phyloP scores from a whole-genome alignment of 2,329 filamentous ascomycete genomes.

The Aspergillus neotritici region DNA sequence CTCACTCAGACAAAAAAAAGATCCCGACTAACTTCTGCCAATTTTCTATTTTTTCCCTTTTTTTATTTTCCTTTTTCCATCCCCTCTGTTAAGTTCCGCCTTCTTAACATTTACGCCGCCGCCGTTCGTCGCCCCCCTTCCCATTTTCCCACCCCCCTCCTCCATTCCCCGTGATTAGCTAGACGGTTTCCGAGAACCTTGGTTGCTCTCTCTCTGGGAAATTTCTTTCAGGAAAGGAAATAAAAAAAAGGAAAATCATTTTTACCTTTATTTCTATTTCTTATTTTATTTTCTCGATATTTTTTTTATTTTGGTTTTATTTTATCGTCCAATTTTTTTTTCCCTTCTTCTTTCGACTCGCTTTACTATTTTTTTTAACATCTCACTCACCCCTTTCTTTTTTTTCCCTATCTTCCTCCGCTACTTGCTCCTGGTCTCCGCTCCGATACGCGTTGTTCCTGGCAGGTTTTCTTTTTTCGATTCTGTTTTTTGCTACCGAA shows the following conservation, averaged over 20 bases:
- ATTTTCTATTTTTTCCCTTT: constrained; percentile 7
- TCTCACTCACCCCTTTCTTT: constrained; percentile 14
- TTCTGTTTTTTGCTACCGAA: constrained; percentile 13
- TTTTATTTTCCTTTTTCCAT: constrained; percentile 5
- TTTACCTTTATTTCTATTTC: no score
- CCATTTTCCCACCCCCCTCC: constrained; percentile 8
- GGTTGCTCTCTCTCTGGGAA: constrained; percentile 13
- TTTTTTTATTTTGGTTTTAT: constrained; percentile 7
- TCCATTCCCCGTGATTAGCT: constrained; percentile 20
- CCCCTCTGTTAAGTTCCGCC: not conserved
- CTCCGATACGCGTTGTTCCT: constrained; percentile 14
- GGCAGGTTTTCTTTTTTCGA: constrained; percentile 15
- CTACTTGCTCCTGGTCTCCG: constrained; percentile 7
- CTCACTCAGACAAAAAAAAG: no score
- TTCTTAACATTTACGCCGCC: constrained; percentile 18
- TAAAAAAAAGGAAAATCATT: no score
- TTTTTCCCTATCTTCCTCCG: constrained; percentile 8
- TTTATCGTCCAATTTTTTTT: constrained; percentile 6
- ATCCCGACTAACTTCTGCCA: constrained; percentile 8
- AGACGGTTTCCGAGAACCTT: constrained; percentile 13
- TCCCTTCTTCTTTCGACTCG: constrained; percentile 16
- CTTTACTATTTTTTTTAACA: constrained; percentile 11
- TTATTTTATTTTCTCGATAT: not conserved
- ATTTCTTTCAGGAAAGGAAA: no score
- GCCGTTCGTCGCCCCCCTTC: constrained; percentile 14